These are phyloP conservation scores for Pseudonitzschia pungens DNA, from an alignment of 108 stramenopile species.

Conservation along the genomic window DNA sequence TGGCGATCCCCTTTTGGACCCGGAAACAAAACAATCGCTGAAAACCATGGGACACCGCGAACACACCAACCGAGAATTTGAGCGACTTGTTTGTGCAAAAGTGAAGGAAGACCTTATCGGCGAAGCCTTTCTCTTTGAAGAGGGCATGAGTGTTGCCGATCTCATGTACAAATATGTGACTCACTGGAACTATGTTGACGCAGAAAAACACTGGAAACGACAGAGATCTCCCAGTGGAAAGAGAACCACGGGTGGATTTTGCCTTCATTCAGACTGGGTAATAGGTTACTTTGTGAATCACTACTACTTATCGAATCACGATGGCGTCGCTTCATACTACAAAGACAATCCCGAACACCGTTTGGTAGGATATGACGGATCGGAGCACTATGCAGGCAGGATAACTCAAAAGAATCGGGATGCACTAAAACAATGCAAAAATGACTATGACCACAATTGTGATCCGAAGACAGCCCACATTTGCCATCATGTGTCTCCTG, in stretches of 20 bases:
- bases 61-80: not conserved
- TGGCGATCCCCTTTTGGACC: not conserved
- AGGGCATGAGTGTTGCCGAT: slow-evolving; percentile 28
- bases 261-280: slow-evolving; percentile 34
- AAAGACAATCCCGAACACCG: too few relatives aligned
- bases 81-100: slow-evolving; percentile 14
- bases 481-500: too few relatives aligned
- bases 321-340: not conserved
- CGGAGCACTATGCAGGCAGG: too few relatives aligned
- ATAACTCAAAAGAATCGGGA: too few relatives aligned
- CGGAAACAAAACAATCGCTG: not conserved
- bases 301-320: slow-evolving; percentile 23
- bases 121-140: slow-evolving; percentile 28
- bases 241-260: not conserved
- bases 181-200: not conserved
- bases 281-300: slow-evolving; percentile 42
- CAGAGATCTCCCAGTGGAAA: too few relatives aligned
- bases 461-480: too few relatives aligned
- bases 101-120: slow-evolving; percentile 17
- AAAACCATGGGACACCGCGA: too few relatives aligned
- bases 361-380: too few relatives aligned
- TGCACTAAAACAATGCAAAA: too few relatives aligned
- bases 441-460: too few relatives aligned
- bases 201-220: not conserved
- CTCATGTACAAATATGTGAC: slow-evolving; percentile 28